Base-by-base conservation (phyloP, 2,329 filamentous ascomycete genomes). In the Sarocladiaceae sp. region DNA sequence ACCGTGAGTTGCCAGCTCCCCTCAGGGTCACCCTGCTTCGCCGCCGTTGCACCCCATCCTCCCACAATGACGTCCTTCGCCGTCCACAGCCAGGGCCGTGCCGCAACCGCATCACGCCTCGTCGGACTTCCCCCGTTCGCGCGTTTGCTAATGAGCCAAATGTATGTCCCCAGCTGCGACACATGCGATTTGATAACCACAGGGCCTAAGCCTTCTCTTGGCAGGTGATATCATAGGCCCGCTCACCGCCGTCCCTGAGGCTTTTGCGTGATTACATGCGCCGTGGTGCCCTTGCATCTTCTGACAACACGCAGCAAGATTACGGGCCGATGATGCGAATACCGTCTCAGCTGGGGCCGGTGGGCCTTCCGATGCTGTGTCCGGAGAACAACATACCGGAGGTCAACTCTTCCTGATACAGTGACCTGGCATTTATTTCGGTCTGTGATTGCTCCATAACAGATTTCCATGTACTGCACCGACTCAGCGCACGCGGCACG, bases 201-300 rank as follows among this genome's bases (percentile, higher is more conserved):
- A 37, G 35, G 35, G 35, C 35, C n/a, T n/a, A 37, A 18, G 35
- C 11, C 12, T 37, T 31, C 7, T 26, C 40, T 46, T 46, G 40
- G 40, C 40, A 29, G n/a, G 40, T 46, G 40, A 46, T 46, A 46
- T 46, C 40, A 46, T 46, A n/a, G 40, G 25, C 17, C 40, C 23
- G 17, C 40, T 8, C 20, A 6, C 20, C 17, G 20, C 37, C 20
- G 37, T 40, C 37, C 20, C 15, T 28, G 23, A 28, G 23, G 23
- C 22, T 17, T 46, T 28, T 12, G 25, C 40, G 7, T 22, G 25
- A 46, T n/a, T n/a, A 46, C 22, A 46, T 10, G 13, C 6, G 13
- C 40, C 17, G 44, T 17, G 5, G 44, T 11, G 44, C 26, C 44
- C 26, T 48, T 31, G n/a, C 26, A 20, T 11, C 23, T 18, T n/a